A percentile compares a stretch with the other conserved stretches of the same genome.
phyloP scores from a whole-genome alignment of 2,329 filamentous ascomycete genomes.

The Periconia digitata region DNA sequence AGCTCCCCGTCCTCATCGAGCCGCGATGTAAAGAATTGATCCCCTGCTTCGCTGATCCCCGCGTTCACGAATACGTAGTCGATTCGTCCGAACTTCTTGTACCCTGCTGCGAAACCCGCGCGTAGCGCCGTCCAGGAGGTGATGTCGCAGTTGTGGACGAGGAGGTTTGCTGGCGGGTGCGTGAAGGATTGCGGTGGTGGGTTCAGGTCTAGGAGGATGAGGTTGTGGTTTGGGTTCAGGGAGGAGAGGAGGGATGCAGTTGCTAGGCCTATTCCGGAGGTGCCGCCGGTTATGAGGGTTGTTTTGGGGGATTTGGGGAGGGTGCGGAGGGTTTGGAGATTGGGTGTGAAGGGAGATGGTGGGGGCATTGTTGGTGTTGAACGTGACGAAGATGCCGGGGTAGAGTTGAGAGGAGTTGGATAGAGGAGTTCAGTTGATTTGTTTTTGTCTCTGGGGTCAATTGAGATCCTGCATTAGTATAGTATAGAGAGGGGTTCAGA shows the following conservation, averaged over 20 bases:
- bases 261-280: slow-evolving; percentile 46
- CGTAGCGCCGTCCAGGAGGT: slow-evolving; percentile 50
- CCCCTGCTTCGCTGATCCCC: slow-evolving; percentile 51
- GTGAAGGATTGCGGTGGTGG: slow-evolving; percentile 37
- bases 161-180: slow-evolving; percentile 26
- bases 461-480: no score
- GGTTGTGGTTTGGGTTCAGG: slow-evolving; percentile 43
- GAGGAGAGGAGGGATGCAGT: slow-evolving; percentile 43
- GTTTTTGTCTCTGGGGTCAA: no score
- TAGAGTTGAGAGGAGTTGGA: no score
- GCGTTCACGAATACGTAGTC: slow-evolving; percentile 54
- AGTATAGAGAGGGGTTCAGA: no score
- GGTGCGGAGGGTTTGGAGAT: no score
- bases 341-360: no score
- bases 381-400: no score
- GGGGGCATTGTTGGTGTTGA: no score
- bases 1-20: slow-evolving; percentile 45
- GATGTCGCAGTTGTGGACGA: slow-evolving; percentile 48
- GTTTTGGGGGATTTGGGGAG: slow-evolving; percentile 28
- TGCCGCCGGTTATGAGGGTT: slow-evolving; percentile 45
- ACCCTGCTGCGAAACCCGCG: slow-evolving; percentile 46
- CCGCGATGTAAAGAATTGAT: slow-evolving; percentile 54
- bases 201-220: slow-evolving; percentile 46
- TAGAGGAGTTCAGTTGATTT: no score
- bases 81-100: slow-evolving; percentile 47